phyloP scores from a whole-genome alignment of 2,329 filamentous ascomycete species.

The Aureobasidium melanogenum region DNA sequence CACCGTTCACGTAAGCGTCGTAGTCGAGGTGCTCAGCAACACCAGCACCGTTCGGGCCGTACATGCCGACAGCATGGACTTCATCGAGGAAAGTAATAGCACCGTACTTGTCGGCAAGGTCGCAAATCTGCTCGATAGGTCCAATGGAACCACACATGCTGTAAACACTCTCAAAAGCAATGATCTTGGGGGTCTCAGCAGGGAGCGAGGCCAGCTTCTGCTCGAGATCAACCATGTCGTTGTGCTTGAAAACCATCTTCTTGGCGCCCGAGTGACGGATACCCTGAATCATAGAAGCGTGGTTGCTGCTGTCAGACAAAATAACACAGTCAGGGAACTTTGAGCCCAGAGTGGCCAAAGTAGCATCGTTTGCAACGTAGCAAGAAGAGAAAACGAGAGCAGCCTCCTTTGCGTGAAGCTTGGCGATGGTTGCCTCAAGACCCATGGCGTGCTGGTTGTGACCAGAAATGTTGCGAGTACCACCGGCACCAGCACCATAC shows the following conservation, averaged over 20 bases:
- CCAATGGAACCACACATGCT: constrained; percentile 98
- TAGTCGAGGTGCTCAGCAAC: constrained; percentile 97
- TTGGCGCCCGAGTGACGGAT: constrained; percentile 94
- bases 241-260: constrained; percentile 98
- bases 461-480: constrained; percentile 94
- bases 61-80: constrained; percentile 99
- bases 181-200: constrained; percentile 83
- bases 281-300: constrained; percentile 98
- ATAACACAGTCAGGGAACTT: constrained; percentile 96
- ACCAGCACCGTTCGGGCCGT: constrained; percentile 88
- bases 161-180: constrained; percentile 97
- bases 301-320: constrained; percentile 93
- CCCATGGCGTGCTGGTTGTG: constrained; percentile 91
- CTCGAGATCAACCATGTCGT: constrained; percentile 88
- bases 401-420: constrained; percentile 83
- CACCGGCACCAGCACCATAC: constrained; percentile 90
- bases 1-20: constrained; percentile 64
- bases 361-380: constrained; percentile 97
- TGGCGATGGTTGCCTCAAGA: constrained; percentile 73
- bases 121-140: constrained; percentile 91
- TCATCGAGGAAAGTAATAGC: constrained; percentile 96
- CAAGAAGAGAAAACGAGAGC: constrained; percentile 95
- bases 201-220: constrained; percentile 84
- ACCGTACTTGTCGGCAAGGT: constrained; percentile 94
- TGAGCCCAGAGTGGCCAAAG: constrained; percentile 89